Evolutionary conservation across 208 protist species (phyloP), one percentile per base, ranked within the genome.

Genomic region (Porcisia hertigi): DNA sequence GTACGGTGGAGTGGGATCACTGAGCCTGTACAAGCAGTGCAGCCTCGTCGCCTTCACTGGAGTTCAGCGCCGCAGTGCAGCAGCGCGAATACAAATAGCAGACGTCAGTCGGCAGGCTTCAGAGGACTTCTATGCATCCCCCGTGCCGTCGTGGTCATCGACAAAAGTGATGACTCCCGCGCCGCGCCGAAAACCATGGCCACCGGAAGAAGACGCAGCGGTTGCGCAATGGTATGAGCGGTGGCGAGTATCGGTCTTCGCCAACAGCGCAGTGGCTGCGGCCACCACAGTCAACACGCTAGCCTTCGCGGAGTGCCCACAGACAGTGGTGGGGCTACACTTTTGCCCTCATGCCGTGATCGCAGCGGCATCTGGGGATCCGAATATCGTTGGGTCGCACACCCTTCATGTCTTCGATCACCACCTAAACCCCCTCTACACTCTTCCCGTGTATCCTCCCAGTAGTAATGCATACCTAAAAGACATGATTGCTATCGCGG

Each of bases 11-110:
- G 89, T 92, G 7, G 84, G 88, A 6, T 43, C 77, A 41, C 59
- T 95, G 18, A 81, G 80, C 16, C 71, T 93, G 25, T 85, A 88
- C 66, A 83, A 77, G 69, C 88, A 95, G 79, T 84, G 81, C 76
- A 95, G 90, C 69, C 25, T 95, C 3, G 70, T 93, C 25, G 67
- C 86, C 20, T 75, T 88, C 39, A 67, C 82, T 1, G 90, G 90
- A 0, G 86, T 83, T 58, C 78, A 62, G 39, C 66, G 41, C 47
- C 69, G 74, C 71, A 60, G 64, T 49, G 76, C 69, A 9, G 81
- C 81, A 36, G 30, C 76, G 20, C 78, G 80, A 49, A 71, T 87
- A 59, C 80, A 81, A 64, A 57, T 87, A 23, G 75, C 76, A 18
- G 83, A 87, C 41, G 57, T 77, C 36, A 85, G 83, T 52, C 58